Evolutionary conservation across 495 filamentous ascomycete species (phyloP).

Genomic region (Corynascus novoguineensis): DNA sequence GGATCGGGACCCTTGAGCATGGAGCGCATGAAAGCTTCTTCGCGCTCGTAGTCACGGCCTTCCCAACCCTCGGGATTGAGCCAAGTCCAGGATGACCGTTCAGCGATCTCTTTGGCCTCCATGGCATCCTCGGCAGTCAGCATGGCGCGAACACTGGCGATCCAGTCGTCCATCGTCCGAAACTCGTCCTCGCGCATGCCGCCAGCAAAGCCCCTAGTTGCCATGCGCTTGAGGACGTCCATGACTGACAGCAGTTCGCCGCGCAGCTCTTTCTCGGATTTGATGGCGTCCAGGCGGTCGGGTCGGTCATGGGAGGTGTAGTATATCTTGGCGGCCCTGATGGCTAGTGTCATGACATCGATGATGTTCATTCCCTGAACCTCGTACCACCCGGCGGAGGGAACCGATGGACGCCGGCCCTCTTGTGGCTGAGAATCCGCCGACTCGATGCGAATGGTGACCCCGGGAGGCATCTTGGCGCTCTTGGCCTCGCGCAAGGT

Average conservation of each 20-base stretch:
- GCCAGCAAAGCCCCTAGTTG: constrained; percentile 76
- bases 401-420: constrained; percentile 9
- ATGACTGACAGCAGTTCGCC: constrained; percentile 75
- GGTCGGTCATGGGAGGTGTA: constrained; percentile 83
- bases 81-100: constrained; percentile 76
- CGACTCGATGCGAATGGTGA: constrained; percentile 8
- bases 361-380: constrained; percentile 86
- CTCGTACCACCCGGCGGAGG: constrained; percentile 64
- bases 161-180: constrained; percentile 67
- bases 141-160: constrained; percentile 66
- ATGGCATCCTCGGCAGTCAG: constrained; percentile 66
- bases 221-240: constrained; percentile 86
- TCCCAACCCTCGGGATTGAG: constrained; percentile 68
- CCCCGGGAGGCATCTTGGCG: constrained; percentile 23
- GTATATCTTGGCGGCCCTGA: constrained; percentile 90
- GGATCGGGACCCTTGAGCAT: constrained; percentile 41
- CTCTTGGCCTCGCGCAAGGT: constrained; percentile 50
- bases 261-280: constrained; percentile 73
- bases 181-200: constrained; percentile 73
- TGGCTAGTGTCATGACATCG: constrained; percentile 87
- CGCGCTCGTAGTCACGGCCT: constrained; percentile 68
- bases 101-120: constrained; percentile 65
- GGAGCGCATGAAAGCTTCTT: constrained; percentile 72
- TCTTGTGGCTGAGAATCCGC: background rate
- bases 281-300: constrained; percentile 75